phyloP scores from a whole-genome alignment of 306 rosid species.

The Vigna radiata region DNA sequence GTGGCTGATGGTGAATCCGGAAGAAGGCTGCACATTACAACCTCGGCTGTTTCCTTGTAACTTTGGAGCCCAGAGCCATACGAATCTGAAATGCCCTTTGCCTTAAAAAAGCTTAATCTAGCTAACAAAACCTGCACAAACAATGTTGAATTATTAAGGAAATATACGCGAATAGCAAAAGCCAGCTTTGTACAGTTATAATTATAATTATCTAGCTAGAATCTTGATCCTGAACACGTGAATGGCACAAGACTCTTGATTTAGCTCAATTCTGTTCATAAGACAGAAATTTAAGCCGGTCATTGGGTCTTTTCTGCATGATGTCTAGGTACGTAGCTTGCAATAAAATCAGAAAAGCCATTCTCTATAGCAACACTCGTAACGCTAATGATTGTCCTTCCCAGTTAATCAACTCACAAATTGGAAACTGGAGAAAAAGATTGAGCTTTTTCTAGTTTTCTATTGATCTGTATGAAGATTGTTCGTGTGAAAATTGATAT shows the following conservation, averaged over 20 bases:
- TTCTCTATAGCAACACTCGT: slow-evolving; percentile 9
- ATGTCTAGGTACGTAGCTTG: neutral
- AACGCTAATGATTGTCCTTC: slow-evolving; percentile 25
- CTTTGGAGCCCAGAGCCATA: slow-evolving; percentile 57
- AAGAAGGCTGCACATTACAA: slow-evolving; percentile 91
- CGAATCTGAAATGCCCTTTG: slow-evolving; percentile 55
- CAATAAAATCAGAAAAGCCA: slow-evolving; percentile 18
- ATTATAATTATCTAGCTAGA: neutral
- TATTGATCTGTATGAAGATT: neutral
- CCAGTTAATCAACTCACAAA: slow-evolving; percentile 17
- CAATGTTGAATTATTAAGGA: slow-evolving; percentile 22
- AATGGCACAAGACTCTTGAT: slow-evolving; percentile 21
- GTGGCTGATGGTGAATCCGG: slow-evolving; percentile 95
- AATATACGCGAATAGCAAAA: slow-evolving; percentile 18
- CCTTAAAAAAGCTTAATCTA: slow-evolving; percentile 81
- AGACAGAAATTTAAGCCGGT: slow-evolving; percentile 41
- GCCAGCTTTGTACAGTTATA: neutral
- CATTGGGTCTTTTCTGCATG: slow-evolving; percentile 6
- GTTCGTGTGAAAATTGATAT: neutral
- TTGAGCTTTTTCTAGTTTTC: neutral
- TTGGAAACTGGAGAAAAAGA: slow-evolving; percentile 29
- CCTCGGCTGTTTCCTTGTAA: slow-evolving; percentile 83
- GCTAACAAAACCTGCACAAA: slow-evolving; percentile 85
- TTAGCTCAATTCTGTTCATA: neutral
- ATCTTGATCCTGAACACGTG: slow-evolving; percentile 6